A percentile compares a stretch with the other conserved stretches of the same genome.
phyloP scores from a whole-genome alignment of 768 basidiomycete species.

The Strobilomyces dryophilus region DNA sequence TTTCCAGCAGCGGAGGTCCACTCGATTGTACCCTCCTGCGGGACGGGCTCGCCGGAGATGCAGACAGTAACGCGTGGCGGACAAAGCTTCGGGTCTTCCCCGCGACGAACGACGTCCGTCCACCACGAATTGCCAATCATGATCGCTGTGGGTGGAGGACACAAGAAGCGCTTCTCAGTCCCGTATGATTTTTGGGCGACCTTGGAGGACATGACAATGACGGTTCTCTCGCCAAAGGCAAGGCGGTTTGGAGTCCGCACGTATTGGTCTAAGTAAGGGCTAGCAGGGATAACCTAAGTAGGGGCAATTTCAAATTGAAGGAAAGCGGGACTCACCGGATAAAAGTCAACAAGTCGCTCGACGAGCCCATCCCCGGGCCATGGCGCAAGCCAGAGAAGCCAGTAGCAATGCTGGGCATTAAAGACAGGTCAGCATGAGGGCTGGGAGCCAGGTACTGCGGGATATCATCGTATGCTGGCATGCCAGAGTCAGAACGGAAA shows the following conservation, averaged over 20 bases:
- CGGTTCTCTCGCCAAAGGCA: constrained; percentile 87
- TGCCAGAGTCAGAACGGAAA: constrained; percentile 49
- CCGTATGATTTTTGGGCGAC: constrained; percentile 98
- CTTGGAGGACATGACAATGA: constrained; percentile 97
- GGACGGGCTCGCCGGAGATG: constrained; percentile 86
- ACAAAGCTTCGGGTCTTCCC: constrained; percentile 68
- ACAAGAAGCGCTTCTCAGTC: constrained; percentile 92
- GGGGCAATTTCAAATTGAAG: constrained; percentile 16
- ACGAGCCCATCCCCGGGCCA: constrained; percentile 52
- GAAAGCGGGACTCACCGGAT: constrained; percentile 51
- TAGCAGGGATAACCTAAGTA: constrained; percentile 27
- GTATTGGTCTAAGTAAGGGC: constrained; percentile 83
- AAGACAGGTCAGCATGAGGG: constrained; percentile 52
- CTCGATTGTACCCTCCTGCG: constrained; percentile 80
- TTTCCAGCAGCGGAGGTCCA: constrained; percentile 88
- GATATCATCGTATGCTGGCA: constrained; percentile 56
- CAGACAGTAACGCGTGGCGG: constrained; percentile 84
- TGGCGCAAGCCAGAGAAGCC: constrained; percentile 63
- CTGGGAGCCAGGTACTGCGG: constrained; percentile 50
- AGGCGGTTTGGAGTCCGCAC: constrained; percentile 80
- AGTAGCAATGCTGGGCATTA: constrained; percentile 61
- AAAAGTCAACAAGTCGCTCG: constrained; percentile 75
- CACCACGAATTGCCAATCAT: constrained; percentile 96
- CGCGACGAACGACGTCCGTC: constrained; percentile 72
- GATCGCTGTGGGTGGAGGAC: constrained; percentile 90